These are phyloP conservation scores for Ascochyta clinopodiicola DNA, from an alignment of 2,329 filamentous ascomycete genomes.

Conservation along the genomic window DNA sequence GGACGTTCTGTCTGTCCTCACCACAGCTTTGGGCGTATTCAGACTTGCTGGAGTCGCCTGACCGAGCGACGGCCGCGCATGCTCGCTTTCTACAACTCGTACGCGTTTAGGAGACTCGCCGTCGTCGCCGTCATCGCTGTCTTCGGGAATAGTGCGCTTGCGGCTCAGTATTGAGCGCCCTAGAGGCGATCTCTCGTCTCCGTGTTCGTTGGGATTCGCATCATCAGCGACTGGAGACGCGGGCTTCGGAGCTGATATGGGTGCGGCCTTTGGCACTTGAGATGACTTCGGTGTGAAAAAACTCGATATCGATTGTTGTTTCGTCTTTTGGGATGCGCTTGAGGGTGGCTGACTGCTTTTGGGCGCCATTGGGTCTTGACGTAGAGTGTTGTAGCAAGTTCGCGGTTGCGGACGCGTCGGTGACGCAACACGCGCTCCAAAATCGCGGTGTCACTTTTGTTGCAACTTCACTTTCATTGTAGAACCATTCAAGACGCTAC, in stretches of 20 bases:
- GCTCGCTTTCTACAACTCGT: constrained; percentile 27
- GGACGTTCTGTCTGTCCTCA: constrained; percentile 59
- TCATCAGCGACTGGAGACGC: constrained; percentile 30
- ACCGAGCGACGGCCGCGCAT: constrained; percentile 30
- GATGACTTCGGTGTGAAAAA: constrained; percentile 70
- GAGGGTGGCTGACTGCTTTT: constrained; percentile 42
- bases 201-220: constrained; percentile 18
- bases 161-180: constrained; percentile 6
- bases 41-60: constrained; percentile 30
- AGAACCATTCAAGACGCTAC: background rate
- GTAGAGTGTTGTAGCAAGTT: background rate
- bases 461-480: background rate
- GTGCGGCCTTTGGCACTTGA: constrained; percentile 41
- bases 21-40: constrained; percentile 41
- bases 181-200: constrained; percentile 9
- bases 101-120: constrained; percentile 51
- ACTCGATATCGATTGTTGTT: constrained; percentile 82
- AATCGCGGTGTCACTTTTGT: constrained; percentile 35
- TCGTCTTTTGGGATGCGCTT: constrained; percentile 59
- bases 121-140: constrained; percentile 49
- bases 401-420: constrained; percentile 8
- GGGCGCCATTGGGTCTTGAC: constrained; percentile 44
- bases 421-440: constrained; percentile 6
- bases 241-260: constrained; percentile 24
- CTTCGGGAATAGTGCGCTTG: constrained; percentile 48